phyloP scores from a whole-genome alignment of 208 protist genomes.

The Trichomonas vaginalis region DNA sequence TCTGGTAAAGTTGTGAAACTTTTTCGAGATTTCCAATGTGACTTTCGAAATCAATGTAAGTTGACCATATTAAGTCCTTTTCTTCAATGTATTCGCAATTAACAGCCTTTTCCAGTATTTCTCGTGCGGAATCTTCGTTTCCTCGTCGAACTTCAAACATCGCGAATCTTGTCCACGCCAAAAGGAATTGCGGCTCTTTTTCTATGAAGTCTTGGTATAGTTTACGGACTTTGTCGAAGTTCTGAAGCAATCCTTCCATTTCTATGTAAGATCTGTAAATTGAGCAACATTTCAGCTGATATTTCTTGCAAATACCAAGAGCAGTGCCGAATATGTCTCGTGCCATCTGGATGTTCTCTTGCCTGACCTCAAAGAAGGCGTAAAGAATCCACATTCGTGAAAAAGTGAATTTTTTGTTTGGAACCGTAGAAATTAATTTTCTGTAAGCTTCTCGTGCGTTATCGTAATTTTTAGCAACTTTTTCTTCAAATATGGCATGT shows the following conservation, averaged over 20 bases:
- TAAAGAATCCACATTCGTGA: neutral
- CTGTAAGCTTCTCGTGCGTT: neutral
- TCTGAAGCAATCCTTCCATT: neutral
- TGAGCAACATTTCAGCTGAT: neutral
- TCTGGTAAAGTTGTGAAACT: neutral
- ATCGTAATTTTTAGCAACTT: neutral
- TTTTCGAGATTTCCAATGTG: neutral
- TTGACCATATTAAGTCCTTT: neutral
- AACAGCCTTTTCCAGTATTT: neutral
- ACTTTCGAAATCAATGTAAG: neutral
- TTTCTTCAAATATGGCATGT: slow-evolving; percentile 17
- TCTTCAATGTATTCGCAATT: neutral
- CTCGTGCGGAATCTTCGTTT: neutral
- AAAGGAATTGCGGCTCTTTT: neutral
- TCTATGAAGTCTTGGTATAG: neutral
- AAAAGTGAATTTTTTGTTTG: slow-evolving; percentile 18
- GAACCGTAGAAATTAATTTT: neutral
- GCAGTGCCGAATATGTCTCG: neutral
- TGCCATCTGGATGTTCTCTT: neutral
- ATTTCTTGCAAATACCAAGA: neutral
- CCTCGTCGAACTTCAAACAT: neutral
- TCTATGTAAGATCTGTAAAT: neutral
- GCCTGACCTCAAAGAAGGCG: slow-evolving; percentile 10
- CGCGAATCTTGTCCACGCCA: neutral
- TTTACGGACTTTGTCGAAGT: neutral